Base-by-base conservation (phyloP, 2,329 filamentous ascomycete genomes). In the Huntiella bhutanensis region DNA sequence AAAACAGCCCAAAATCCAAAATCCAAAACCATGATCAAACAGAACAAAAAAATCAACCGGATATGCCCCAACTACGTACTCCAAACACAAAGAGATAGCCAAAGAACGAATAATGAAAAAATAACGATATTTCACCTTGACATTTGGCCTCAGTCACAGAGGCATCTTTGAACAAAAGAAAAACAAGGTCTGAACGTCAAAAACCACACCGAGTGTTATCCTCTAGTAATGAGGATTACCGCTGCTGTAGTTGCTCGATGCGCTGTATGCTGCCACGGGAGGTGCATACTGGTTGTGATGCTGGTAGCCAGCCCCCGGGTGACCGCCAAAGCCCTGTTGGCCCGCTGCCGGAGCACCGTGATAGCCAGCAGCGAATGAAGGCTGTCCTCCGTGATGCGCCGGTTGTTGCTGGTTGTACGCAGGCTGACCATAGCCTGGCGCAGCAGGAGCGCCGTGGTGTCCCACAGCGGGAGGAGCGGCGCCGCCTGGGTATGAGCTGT, bases 381-480 rank as follows among this genome's bases (percentile, higher is more conserved):
- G 48, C 19, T 51, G 51, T 45, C 52, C 52, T 28, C 22, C 22
- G 22, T 28, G 22, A 8, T 53, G 52, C 12, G 54, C 52, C 33
- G 43, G 34, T 17, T 54, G 52, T 36, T 54, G 51, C 8, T 54
- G 33, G 52, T 47, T 52, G 12, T 53, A 51, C 47, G 59, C 51
- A 46, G 57, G 54, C 33, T 57, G 54, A 53, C 51, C 57, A 54
- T 60, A 42, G 56, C 54, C 8, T 54, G 54, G 16, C 54, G 53
- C 37, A 54, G 53, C 37, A 45, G 55, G 46, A 55, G 57, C 40
- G 54, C 52, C 51, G 49, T 22, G 53, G 49, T 42, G 53, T 45
- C 37, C 53, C n/a, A 22, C 32, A 5, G 39, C 17, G 15, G 28
- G 19, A 19, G 45, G 16, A 10, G 16, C 39, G 16, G 38, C 7